Percentiles rank a stretch among this genome's conserved stretches.
phyloP scores from a whole-genome alignment of 306 rosid species.

The Vigna mungo region DNA sequence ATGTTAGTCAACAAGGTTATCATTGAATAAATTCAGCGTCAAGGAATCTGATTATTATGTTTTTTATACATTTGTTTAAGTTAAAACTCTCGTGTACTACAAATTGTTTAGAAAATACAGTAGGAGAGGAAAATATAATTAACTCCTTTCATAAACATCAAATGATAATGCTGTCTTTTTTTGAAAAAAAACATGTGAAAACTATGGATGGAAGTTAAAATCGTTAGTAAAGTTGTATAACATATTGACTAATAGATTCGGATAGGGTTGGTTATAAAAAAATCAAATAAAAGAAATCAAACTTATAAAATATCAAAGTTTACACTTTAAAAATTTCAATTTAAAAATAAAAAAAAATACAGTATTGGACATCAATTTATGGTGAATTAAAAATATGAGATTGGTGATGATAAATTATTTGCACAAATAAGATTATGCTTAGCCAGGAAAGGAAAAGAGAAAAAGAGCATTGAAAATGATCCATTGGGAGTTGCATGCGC shows the following conservation, averaged over 20 bases:
- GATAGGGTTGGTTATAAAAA: not conserved
- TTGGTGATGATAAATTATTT: no score
- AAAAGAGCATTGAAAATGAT: not conserved
- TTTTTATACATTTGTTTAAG: not conserved
- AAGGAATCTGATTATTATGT: no score
- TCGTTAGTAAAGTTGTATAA: no score
- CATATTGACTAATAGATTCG: not conserved
- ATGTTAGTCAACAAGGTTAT: not conserved
- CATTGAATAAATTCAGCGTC: not conserved
- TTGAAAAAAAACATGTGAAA: no score
- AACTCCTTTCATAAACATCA: not conserved
- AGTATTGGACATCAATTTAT: no score
- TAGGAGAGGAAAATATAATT: not conserved
- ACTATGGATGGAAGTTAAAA: not conserved
- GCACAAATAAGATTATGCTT: no score
- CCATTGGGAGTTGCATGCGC: not conserved
- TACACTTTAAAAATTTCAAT: no score
- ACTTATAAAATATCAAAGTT: no score
- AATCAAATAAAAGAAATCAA: not conserved
- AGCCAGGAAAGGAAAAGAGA: not conserved
- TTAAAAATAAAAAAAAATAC: no score
- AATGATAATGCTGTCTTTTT: no score
- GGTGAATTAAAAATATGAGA: no score
- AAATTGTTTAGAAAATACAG: not conserved
- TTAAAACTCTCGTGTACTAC: not conserved